Base-by-base conservation (phyloP, 139 green algal genomes). In the Pleodorina starrii region DNA sequence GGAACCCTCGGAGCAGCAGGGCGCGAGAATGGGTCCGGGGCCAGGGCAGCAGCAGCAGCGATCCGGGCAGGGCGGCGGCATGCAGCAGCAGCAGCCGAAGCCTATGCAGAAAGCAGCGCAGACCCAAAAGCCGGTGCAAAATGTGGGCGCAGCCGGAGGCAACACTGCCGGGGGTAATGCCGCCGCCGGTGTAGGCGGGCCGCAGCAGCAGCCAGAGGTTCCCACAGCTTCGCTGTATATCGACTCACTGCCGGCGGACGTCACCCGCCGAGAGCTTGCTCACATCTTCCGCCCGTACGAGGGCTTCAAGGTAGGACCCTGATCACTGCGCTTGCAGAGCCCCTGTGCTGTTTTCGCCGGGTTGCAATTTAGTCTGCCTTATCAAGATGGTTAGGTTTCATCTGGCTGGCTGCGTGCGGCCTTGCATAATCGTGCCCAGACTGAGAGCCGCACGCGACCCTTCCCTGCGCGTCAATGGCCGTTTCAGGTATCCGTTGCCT, bases 231-330 rank as follows among this genome's bases (percentile, higher is more conserved):
- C 93, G 9, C 91, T 97, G 25, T 96, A 94, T 84, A 29, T 95
- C 23, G 93, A 96, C 27, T 82, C 72, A 32, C 21, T 97, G 81
- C 94, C 94, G 2, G 5, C n/a, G 32, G 94, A 97, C 84, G 57
- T 93, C 19, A 92, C 76, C 2, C 91, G 90, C 78, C 89, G 95
- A 0, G 95, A 97, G 93, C 44, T 95, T 19, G 76, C 89, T 1
- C 95, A 97, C 91, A 96, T 97, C 87, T 97, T 97, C 90, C 87
- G 95, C 1, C 91, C 90, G 38, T 95, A 94, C 42, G 88, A 91
- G 36, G 95, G 95, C 38, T 97, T 92, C 85, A 81, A 92, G 94
- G 94, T 95, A 50, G 27, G 35, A 35, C n/a, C n/a, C n/a, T n/a
- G n/a, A n/a, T n/a, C n/a, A n/a, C n/a, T n/a, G n/a, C n/a, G n/a